These are phyloP conservation scores for Yamadazyma phyllophila DNA, from an alignment of 805 yeast genomes.

Conservation along the genomic window DNA sequence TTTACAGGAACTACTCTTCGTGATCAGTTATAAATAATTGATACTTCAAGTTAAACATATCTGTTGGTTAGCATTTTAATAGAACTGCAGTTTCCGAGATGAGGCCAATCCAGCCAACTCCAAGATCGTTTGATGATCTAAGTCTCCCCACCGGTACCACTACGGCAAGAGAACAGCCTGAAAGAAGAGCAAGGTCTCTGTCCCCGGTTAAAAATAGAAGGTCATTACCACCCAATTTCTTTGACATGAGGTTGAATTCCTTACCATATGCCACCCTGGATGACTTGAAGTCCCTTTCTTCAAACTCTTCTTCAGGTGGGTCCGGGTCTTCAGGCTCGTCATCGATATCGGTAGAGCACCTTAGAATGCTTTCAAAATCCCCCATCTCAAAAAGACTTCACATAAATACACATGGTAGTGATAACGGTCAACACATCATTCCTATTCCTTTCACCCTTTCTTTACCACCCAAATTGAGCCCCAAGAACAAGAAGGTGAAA, in stretches of 20 bases:
- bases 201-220: slow-evolving; percentile 35
- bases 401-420: slow-evolving; percentile 22
- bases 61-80: neutral
- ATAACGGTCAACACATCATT: slow-evolving; percentile 28
- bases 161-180: neutral
- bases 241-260: slow-evolving; percentile 20
- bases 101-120: slow-evolving; percentile 1
- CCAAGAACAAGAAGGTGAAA: slow-evolving; percentile 19
- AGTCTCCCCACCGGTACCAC: slow-evolving; percentile 5
- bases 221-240: slow-evolving; percentile 19
- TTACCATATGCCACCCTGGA: slow-evolving; percentile 20
- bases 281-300: slow-evolving; percentile 25
- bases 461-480: slow-evolving; percentile 41
- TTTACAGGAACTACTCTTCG: too few species aligned
- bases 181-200: slow-evolving; percentile 31
- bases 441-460: slow-evolving; percentile 43
- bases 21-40: too few species aligned
- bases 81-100: neutral
- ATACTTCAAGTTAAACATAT: neutral
- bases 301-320: slow-evolving; percentile 17
- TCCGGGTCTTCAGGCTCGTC: slow-evolving; percentile 4
- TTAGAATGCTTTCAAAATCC: slow-evolving; percentile 27
- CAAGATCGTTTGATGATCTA: slow-evolving; percentile 5
- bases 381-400: slow-evolving; percentile 38
- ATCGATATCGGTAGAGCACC: slow-evolving; percentile 8